Evolutionary conservation across 2,329 filamentous ascomycete genomes (phyloP).

Genomic region (Dactylella cylindrospora): DNA sequence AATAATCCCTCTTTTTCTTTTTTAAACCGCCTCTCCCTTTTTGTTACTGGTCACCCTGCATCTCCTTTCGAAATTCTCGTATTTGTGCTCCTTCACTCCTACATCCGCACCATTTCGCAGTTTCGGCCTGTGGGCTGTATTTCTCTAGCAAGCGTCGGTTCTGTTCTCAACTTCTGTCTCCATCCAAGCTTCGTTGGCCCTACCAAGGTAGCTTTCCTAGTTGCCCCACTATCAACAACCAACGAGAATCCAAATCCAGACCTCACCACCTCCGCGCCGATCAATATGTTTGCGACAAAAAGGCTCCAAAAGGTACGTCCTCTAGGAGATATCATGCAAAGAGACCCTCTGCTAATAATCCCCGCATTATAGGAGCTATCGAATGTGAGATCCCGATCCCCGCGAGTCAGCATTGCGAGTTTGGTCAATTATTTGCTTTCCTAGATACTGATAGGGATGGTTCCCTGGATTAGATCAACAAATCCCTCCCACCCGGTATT

Average conservation of each 20-base stretch:
- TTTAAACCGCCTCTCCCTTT: background rate
- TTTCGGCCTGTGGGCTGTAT: too few species aligned
- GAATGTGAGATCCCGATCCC: slow-evolving; percentile 56
- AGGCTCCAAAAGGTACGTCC: slow-evolving; percentile 53
- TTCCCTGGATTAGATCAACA: slow-evolving; percentile 58
- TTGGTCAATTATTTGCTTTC: too few species aligned
- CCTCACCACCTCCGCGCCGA: slow-evolving; percentile 1
- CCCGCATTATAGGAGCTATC: slow-evolving; percentile 56
- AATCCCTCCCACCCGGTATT: slow-evolving; percentile 68
- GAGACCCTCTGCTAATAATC: slow-evolving; percentile 47
- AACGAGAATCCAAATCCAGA: background rate
- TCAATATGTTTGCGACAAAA: slow-evolving; percentile 47
- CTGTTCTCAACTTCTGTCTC: too few species aligned
- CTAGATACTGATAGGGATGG: too few species aligned
- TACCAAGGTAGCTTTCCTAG: slow-evolving; percentile 2
- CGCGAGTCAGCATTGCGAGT: too few species aligned
- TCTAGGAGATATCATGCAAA: slow-evolving; percentile 49
- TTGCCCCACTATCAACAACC: background rate
- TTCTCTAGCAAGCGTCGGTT: too few species aligned
- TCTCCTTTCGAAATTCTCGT: too few species aligned
- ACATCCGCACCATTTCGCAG: too few species aligned
- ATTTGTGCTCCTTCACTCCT: background rate
- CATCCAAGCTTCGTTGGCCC: too few species aligned
- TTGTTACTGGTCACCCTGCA: too few species aligned
- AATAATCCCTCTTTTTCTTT: background rate